Percentiles rank a stretch among this genome's conserved stretches.
Evolutionary conservation across 176 grass and related monocot genomes (phyloP).

Genomic region (Oryza punctata): DNA sequence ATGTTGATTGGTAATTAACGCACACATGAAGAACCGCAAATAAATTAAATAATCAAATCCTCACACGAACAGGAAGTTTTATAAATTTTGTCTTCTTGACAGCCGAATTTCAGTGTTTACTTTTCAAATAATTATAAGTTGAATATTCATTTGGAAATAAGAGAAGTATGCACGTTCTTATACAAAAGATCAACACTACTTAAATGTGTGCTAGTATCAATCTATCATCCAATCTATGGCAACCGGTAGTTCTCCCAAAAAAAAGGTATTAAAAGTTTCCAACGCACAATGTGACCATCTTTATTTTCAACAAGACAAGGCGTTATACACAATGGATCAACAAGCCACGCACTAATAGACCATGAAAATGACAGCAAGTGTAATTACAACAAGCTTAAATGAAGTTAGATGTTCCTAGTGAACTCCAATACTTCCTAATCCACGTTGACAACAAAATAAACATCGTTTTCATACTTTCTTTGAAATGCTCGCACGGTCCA

Average conservation of each 20-base stretch:
- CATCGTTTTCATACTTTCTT: not conserved
- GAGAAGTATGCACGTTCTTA: not conserved
- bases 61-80: not conserved
- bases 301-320: slow-evolving; percentile 26
- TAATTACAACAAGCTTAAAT: not conserved
- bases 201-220: not conserved
- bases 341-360: not conserved
- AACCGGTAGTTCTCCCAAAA: not conserved
- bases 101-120: not conserved
- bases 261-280: not conserved
- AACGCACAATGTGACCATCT: not conserved
- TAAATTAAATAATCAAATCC: not conserved
- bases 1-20: not conserved
- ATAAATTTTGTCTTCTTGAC: not conserved
- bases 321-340: not conserved
- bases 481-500: not conserved
- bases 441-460: slow-evolving; percentile 11
- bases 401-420: slow-evolving; percentile 3
- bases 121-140: not conserved
- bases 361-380: slow-evolving; percentile 37
- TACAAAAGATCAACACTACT: not conserved
- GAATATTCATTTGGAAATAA: not conserved
- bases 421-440: not conserved
- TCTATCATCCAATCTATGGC: not conserved
- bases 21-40: not conserved